These are phyloP conservation scores for Kockovaella imperatae DNA, from an alignment of 768 basidiomycete genomes.

Conservation along the genomic window DNA sequence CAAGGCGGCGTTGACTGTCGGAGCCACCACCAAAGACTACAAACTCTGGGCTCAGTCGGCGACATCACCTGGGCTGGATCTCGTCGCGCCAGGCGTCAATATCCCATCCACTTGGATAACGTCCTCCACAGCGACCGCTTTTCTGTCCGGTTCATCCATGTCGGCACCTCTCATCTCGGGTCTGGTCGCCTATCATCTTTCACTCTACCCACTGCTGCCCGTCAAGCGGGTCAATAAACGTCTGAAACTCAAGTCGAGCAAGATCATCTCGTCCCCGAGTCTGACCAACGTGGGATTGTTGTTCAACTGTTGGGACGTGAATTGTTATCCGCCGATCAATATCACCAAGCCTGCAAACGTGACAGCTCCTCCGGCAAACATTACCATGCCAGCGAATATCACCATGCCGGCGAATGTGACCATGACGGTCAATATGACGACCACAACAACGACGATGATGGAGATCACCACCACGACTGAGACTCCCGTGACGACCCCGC, in stretches of 20 bases:
- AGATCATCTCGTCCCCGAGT: neutral
- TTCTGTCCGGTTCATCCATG: constrained; percentile 8
- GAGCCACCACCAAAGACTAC: constrained; percentile 6
- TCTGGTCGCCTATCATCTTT: constrained; percentile 4
- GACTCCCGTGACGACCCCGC: neutral
- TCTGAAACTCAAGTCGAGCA: constrained; percentile 1
- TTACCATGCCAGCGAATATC: too few species aligned
- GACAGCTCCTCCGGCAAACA: too few species aligned
- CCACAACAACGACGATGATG: neutral
- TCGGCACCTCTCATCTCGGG: constrained; percentile 5
- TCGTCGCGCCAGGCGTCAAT: constrained; percentile 5
- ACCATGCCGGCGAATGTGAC: neutral
- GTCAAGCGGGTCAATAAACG: constrained; percentile 6
- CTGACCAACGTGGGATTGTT: constrained; percentile 6
- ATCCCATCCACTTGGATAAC: constrained; percentile 8
- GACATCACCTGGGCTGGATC: neutral
- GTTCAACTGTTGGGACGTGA: constrained; percentile 8
- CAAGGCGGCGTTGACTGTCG: neutral
- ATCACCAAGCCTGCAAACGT: constrained; percentile 1
- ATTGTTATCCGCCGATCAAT: constrained; percentile 3
- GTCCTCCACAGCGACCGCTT: constrained; percentile 4
- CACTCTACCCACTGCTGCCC: constrained; percentile 8
- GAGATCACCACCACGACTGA: neutral
- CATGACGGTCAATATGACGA: neutral
- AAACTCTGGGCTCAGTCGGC: constrained; percentile 4